Base-by-base conservation (phyloP, 2,329 filamentous ascomycete species). In the Xylariaceae sp. region DNA sequence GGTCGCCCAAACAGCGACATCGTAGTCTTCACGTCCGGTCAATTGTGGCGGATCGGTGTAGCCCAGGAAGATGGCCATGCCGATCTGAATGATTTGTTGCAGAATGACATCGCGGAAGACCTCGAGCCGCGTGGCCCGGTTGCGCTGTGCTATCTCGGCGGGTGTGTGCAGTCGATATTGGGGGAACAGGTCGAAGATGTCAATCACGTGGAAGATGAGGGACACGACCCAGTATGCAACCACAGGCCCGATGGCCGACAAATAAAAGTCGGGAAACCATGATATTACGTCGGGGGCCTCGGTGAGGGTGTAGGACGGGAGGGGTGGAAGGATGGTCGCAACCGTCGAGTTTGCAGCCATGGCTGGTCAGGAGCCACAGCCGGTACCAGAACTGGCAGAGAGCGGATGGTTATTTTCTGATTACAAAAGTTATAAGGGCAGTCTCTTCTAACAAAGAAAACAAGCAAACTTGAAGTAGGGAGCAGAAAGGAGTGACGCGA, bases 81-180 rank as follows among this genome's bases (percentile, higher is more conserved):
- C 63, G 16, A 87, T 84, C 68, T 98, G 92, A 34, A 98, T 85
- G 44, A 90, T 62, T 60, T 98, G 92, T 66, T 98, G 90, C 42
- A 97, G 60, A 39, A 97, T 67, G 51, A 97, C 90, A 69, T 97
- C 90, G 61, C 86, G 82, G 47, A 90, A 78, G 3, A 95, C 88
- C 56, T 96, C 83, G 66, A 77, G 86, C 47, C 88, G 79, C 32
- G 85, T 78, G 37, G 88, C 90, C 57, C 87, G 87, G 64, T 96
- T 96, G 54, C 89, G 79, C 63, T 87, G 86, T 24, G 81, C 61
- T 47, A 97, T 84, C 64, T 97, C 90, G 36, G 88, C 88, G 11
- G 92, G 92, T 0, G 92, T 97, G 66, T 98, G 92, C 29, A 98
- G 73, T 47, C 92, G 84, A 66, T 97, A 96, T 55, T 94, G 79